Evolutionary conservation across 495 filamentous ascomycete species (phyloP).

Genomic region (Penicillium argentinense): DNA sequence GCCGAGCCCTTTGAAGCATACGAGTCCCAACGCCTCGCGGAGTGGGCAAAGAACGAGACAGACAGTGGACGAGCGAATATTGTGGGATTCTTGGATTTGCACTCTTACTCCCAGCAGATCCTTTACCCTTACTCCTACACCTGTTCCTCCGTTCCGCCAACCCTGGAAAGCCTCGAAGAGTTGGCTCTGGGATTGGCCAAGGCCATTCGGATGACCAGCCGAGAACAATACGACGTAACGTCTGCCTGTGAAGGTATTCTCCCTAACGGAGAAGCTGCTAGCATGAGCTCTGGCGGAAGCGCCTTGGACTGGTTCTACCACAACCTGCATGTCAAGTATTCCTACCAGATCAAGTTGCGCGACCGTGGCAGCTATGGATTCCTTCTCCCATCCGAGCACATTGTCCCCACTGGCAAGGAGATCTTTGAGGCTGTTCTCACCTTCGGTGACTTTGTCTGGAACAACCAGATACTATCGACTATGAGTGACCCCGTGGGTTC

Average conservation of each 20-base stretch:
- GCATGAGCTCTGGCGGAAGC: slow-evolving; percentile 65
- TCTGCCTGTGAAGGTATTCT: slow-evolving; percentile 88
- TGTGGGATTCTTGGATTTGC: slow-evolving; percentile 83
- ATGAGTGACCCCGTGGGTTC: background rate
- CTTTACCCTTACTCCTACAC: slow-evolving; percentile 90
- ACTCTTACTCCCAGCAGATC: slow-evolving; percentile 95
- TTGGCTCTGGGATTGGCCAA: slow-evolving; percentile 87
- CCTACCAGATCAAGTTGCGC: slow-evolving; percentile 92
- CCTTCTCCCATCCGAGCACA: slow-evolving; percentile 81
- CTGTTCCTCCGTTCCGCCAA: slow-evolving; percentile 73
- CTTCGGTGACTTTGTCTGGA: slow-evolving; percentile 72
- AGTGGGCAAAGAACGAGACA: slow-evolving; percentile 86
- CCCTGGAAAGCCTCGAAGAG: slow-evolving; percentile 88
- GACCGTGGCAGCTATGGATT: slow-evolving; percentile 97
- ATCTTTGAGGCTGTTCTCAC: slow-evolving; percentile 77
- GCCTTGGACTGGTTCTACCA: slow-evolving; percentile 97
- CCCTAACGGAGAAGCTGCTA: slow-evolving; percentile 38
- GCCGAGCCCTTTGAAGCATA: slow-evolving; percentile 78
- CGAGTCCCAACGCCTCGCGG: slow-evolving; percentile 72
- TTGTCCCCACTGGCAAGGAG: slow-evolving; percentile 87
- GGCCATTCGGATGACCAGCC: slow-evolving; percentile 74
- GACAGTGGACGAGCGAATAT: slow-evolving; percentile 68
- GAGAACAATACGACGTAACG: slow-evolving; percentile 73
- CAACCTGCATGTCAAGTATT: slow-evolving; percentile 74
- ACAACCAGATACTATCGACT: slow-evolving; percentile 22